Conservation (phyloP, 306 rosid genomes). For the Casuarina cunninghamiana region DNA sequence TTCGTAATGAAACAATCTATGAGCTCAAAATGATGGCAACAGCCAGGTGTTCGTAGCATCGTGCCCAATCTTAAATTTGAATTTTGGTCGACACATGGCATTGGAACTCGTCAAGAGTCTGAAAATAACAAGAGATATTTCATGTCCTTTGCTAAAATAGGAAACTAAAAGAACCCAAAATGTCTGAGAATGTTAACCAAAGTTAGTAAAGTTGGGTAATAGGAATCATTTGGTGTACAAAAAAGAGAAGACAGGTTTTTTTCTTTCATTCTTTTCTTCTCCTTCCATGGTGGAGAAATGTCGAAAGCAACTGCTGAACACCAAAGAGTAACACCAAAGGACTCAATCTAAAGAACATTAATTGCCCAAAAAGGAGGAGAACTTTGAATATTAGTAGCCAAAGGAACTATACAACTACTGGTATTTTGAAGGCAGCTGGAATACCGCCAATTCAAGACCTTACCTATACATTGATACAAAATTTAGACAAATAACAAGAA, state of each 20-base stretch:
- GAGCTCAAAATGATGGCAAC: neutral
- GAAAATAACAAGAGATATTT: neutral
- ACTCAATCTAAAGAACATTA: too few relatives aligned
- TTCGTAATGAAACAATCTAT: constrained; percentile 2
- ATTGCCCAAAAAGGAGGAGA: too few relatives aligned
- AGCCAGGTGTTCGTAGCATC: constrained; percentile 1
- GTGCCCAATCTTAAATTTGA: neutral
- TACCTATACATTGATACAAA: neutral
- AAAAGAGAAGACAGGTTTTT: neutral
- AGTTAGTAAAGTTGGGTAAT: too few relatives aligned
- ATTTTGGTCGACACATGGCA: constrained; percentile 15
- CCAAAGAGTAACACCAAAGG: neutral
- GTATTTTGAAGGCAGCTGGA: neutral
- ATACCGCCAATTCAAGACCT: neutral
- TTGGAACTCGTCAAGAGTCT: constrained; percentile 33
- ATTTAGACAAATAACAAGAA: neutral
- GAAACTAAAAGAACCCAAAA: neutral
- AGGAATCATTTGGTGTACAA: neutral
- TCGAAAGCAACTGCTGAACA: neutral
- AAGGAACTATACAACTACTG: too few relatives aligned
- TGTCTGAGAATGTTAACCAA: neutral
- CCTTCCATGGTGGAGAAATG: too few relatives aligned
- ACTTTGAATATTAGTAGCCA: too few relatives aligned
- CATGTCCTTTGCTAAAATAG: neutral
- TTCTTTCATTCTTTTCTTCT: too few relatives aligned